phyloP scores from a whole-genome alignment of 768 basidiomycete genomes.

The Calocera cornea region DNA sequence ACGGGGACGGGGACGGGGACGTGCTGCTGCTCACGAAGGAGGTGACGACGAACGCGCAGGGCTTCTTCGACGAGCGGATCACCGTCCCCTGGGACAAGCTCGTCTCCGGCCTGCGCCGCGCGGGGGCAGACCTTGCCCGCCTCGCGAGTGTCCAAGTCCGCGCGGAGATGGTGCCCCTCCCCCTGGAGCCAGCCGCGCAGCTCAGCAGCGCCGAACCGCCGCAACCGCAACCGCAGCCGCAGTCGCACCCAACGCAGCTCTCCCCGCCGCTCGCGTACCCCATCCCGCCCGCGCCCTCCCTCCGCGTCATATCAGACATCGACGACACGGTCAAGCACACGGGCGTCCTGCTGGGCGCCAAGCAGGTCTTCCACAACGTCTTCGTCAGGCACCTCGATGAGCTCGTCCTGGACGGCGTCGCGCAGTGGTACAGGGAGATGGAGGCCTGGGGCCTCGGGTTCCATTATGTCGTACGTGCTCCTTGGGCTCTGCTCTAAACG shows the following conservation, averaged over 20 bases:
- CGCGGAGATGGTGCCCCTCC: slow-evolving; percentile 12
- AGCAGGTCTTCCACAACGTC: slow-evolving; percentile 76
- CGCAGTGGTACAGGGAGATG: slow-evolving; percentile 59
- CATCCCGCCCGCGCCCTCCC: background rate
- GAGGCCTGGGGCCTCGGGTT: slow-evolving; percentile 60
- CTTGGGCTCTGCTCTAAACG: background rate
- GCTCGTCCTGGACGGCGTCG: slow-evolving; percentile 68
- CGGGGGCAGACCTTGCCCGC: background rate
- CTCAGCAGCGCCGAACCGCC: too few relatives aligned
- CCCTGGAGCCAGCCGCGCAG: background rate
- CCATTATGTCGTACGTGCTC: slow-evolving; percentile 68
- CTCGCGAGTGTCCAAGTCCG: background rate
- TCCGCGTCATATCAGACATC: slow-evolving; percentile 83
- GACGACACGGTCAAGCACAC: slow-evolving; percentile 85
- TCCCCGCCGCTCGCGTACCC: background rate
- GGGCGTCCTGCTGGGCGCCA: slow-evolving; percentile 62
- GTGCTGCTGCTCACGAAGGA: background rate
- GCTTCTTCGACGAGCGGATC: background rate
- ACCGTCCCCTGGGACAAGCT: background rate
- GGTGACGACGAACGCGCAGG: background rate
- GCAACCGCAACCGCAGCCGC: too few relatives aligned
- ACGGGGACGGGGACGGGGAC: too few relatives aligned
- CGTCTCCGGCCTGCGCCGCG: background rate
- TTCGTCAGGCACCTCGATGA: slow-evolving; percentile 78
- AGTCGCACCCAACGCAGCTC: background rate